Percentiles rank a stretch among this genome's conserved stretches.
These are phyloP conservation scores for Volutella citrinella DNA, from an alignment of 2,329 filamentous ascomycete species.

Conservation along the genomic window DNA sequence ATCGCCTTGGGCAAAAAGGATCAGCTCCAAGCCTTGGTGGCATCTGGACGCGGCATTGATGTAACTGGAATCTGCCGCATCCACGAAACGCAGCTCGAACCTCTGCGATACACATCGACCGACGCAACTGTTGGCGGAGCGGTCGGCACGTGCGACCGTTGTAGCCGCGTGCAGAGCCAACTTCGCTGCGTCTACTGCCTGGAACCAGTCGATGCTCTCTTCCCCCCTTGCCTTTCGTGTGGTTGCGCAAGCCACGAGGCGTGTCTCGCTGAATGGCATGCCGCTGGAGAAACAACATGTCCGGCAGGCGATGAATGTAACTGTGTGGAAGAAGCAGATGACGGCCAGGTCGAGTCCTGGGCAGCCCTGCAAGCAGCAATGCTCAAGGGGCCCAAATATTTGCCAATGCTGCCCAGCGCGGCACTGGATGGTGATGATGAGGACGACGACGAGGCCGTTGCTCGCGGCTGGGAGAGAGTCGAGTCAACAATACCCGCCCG, in stretches of 20 bases:
- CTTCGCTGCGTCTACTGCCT: constrained; percentile 61
- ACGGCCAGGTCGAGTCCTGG: constrained; percentile 60
- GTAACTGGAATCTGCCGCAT: constrained; percentile 61
- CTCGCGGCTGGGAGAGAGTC: constrained; percentile 27
- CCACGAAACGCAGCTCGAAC: constrained; percentile 61
- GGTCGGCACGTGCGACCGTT: constrained; percentile 49
- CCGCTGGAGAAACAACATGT: constrained; percentile 53
- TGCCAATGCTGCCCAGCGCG: constrained; percentile 26
- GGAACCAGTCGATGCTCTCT: constrained; percentile 58
- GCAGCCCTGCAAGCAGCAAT: constrained; percentile 42
- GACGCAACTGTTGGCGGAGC: constrained; percentile 42
- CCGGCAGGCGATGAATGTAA: constrained; percentile 64
- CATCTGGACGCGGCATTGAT: constrained; percentile 57
- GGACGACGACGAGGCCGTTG: constrained; percentile 25
- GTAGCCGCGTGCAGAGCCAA: constrained; percentile 53
- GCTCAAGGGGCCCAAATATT: constrained; percentile 28
- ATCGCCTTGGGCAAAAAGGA: constrained; percentile 58
- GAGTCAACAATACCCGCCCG: constrained; percentile 21
- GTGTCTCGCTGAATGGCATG: constrained; percentile 59
- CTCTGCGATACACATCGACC: constrained; percentile 46
- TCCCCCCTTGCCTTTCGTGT: constrained; percentile 59
- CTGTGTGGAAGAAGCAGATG: constrained; percentile 55
- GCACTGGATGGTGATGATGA: constrained; percentile 27
- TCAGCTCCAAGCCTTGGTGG: constrained; percentile 46
- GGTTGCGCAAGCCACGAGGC: constrained; percentile 60